These are phyloP conservation scores for Kuraishia floccosa DNA, from an alignment of 805 yeast species.

Conservation along the genomic window DNA sequence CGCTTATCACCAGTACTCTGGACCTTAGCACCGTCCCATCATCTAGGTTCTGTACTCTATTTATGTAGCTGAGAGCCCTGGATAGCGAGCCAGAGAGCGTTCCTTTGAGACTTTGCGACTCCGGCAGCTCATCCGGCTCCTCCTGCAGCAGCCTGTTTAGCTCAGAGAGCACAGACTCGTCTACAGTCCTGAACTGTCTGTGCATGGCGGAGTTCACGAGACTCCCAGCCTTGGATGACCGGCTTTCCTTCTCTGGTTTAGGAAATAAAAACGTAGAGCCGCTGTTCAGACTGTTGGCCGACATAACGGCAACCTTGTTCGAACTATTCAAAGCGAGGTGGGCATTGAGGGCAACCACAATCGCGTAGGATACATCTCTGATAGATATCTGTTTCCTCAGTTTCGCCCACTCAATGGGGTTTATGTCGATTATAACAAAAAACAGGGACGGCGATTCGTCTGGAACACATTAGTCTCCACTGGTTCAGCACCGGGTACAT, in stretches of 20 bases:
- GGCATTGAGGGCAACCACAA: constrained; percentile 74
- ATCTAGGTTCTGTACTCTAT: constrained; percentile 45
- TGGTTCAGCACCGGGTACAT: too few species aligned
- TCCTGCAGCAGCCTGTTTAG: constrained; percentile 34
- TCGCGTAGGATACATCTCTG: constrained; percentile 47
- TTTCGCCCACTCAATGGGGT: constrained; percentile 57
- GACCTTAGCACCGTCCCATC: constrained; percentile 42
- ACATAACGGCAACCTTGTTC: constrained; percentile 73
- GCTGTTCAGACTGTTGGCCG: constrained; percentile 44
- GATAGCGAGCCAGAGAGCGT: constrained; percentile 72
- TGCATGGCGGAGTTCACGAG: constrained; percentile 58
- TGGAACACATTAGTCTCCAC: constrained; percentile 8
- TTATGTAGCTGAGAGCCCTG: constrained; percentile 70
- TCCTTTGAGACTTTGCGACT: constrained; percentile 26
- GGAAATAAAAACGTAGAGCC: constrained; percentile 73
- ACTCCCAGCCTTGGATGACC: constrained; percentile 3
- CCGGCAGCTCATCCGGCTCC: constrained; percentile 12
- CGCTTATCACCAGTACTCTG: constrained; percentile 48
- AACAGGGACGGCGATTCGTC: constrained; percentile 74
- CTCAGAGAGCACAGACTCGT: constrained; percentile 56
- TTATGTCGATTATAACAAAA: constrained; percentile 67
- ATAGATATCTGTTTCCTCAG: constrained; percentile 35
- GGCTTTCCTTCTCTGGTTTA: constrained; percentile 6
- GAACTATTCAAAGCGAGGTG: constrained; percentile 79
- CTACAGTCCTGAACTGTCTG: constrained; percentile 72